Percentiles rank a stretch among this genome's conserved stretches.
Conservation (phyloP, 2,329 filamentous ascomycete species). For the Talaromyces sp. region DNA sequence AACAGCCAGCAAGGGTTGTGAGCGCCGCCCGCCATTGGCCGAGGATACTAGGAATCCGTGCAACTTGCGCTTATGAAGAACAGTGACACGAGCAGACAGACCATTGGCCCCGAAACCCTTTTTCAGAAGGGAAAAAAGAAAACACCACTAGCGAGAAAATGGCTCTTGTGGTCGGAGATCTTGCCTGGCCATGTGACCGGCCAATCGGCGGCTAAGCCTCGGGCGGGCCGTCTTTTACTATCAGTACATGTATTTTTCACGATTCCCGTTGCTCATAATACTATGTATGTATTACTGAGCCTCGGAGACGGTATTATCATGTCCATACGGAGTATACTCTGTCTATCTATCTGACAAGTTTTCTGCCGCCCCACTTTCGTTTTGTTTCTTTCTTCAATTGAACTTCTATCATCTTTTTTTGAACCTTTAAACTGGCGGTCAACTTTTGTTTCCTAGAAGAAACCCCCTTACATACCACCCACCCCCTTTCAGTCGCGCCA, state of each 20-base stretch:
- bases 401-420: not conserved
- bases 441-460: not conserved
- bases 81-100: not conserved
- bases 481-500: not conserved
- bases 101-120: not conserved
- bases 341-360: too few relatives aligned
- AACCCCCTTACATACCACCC: not conserved
- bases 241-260: too few relatives aligned
- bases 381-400: not conserved
- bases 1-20: not conserved
- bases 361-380: not conserved
- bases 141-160: not conserved
- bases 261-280: too few relatives aligned
- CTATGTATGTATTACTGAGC: too few relatives aligned
- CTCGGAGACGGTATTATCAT: too few relatives aligned
- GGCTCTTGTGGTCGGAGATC: not conserved
- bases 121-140: not conserved
- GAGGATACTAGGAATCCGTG: not conserved
- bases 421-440: not conserved
- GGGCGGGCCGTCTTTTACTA: not conserved
- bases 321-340: not conserved
- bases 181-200: not conserved
- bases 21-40: not conserved
- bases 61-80: not conserved
- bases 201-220: not conserved